These are phyloP conservation scores for Talaromyces atroroseus DNA, from an alignment of 2,329 filamentous ascomycete species.

Conservation along the genomic window DNA sequence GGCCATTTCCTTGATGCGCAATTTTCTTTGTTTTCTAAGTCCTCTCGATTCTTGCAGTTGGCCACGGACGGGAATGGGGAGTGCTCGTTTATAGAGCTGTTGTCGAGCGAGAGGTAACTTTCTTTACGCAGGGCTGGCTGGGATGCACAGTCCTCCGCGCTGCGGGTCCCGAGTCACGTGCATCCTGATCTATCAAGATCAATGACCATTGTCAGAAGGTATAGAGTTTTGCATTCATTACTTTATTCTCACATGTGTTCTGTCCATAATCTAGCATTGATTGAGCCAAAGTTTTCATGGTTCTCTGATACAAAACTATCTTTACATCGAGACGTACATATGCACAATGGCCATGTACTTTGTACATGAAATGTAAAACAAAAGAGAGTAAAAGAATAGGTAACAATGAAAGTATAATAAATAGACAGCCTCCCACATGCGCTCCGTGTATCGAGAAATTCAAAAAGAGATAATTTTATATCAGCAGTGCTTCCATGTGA, in stretches of 20 bases:
- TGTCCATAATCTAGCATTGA: no score
- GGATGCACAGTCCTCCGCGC: not conserved
- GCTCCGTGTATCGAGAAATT: slow-evolving; percentile 10
- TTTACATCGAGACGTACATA: not conserved
- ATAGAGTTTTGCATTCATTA: no score
- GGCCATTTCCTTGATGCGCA: slow-evolving; percentile 39
- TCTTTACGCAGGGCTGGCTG: not conserved
- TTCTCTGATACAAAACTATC: not conserved
- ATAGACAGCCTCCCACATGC: slow-evolving; percentile 11
- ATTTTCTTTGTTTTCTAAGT: not conserved
- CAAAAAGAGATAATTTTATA: not conserved
- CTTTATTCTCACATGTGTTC: no score
- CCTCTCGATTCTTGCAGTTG: not conserved
- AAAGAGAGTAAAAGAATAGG: not conserved
- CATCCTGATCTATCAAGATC: not conserved
- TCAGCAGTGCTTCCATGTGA: slow-evolving; percentile 2
- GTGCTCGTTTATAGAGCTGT: not conserved
- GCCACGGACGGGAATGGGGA: not conserved
- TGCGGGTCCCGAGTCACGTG: slow-evolving; percentile 10
- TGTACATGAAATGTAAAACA: not conserved
- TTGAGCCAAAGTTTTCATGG: not conserved
- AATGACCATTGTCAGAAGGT: no score
- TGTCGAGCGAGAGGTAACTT: not conserved
- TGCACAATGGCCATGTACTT: not conserved
- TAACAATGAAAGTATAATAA: not conserved